Conservation (phyloP, 1,139 yeast species). For the Hemisphaericaspora xylofermentans region DNA sequence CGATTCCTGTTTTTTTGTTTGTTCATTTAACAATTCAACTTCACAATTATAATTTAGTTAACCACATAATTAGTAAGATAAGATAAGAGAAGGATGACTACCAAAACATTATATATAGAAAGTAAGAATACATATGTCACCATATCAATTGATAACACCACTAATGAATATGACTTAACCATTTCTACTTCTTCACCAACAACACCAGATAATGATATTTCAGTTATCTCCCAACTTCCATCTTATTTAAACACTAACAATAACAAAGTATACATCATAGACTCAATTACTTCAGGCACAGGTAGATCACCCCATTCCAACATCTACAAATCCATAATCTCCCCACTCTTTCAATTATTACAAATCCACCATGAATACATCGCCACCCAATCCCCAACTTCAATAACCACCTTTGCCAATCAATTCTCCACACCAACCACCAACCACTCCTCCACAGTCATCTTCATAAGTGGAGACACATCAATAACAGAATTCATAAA, state of each 20-base stretch:
- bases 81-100: background rate
- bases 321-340: constrained; percentile 35
- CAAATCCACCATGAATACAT: constrained; percentile 37
- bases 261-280: constrained; percentile 30
- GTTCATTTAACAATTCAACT: too few species aligned
- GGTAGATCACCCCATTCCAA: constrained; percentile 43
- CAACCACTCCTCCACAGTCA: constrained; percentile 35
- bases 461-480: constrained; percentile 84
- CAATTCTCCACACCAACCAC: constrained; percentile 17
- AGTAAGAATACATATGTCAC: background rate
- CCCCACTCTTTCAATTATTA: constrained; percentile 45
- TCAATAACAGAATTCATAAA: constrained; percentile 77
- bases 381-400: constrained; percentile 33
- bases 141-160: constrained; percentile 1
- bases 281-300: constrained; percentile 58
- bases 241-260: constrained; percentile 5
- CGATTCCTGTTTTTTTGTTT: too few species aligned
- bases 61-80: background rate
- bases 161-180: background rate
- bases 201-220: background rate
- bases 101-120: background rate
- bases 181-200: too few species aligned
- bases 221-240: background rate
- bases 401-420: constrained; percentile 37
- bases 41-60: too few species aligned